Conservation (phyloP, 2,329 filamentous ascomycete species). For the Tolypocladium ovalisporum region DNA sequence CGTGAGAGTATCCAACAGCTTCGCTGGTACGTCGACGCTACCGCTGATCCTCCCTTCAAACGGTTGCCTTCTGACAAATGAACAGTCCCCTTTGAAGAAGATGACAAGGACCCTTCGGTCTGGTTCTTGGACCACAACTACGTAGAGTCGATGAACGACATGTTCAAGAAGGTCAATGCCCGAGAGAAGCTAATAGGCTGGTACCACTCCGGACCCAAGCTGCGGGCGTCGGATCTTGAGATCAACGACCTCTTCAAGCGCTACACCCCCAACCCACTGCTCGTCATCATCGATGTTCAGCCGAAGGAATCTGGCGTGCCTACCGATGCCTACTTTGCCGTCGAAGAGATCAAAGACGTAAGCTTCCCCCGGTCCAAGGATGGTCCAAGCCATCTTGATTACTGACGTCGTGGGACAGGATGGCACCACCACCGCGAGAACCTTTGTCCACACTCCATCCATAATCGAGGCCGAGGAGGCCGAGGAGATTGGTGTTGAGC, state of each 20-base stretch:
- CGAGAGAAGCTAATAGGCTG: constrained; percentile 98
- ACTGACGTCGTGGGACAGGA: constrained; percentile 45
- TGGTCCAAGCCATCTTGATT: neutral
- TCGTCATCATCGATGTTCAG: constrained; percentile 97
- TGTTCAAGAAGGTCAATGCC: constrained; percentile 99
- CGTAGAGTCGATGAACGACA: constrained; percentile 98
- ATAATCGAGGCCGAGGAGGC: constrained; percentile 98
- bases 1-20: constrained; percentile 97
- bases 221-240: constrained; percentile 91
- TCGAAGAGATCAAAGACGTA: constrained; percentile 99
- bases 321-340: constrained; percentile 97
- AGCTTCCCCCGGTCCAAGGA: constrained; percentile 19
- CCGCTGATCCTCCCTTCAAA: neutral
- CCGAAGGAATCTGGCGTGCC: constrained; percentile 96
- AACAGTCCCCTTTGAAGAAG: constrained; percentile 93
- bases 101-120: constrained; percentile 95
- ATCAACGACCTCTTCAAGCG: constrained; percentile 99
- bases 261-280: constrained; percentile 90
- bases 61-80: constrained; percentile 5
- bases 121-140: constrained; percentile 99
- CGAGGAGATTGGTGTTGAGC: constrained; percentile 97
- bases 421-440: constrained; percentile 91
- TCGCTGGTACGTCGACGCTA: constrained; percentile 57
- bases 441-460: constrained; percentile 95
- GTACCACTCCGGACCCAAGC: constrained; percentile 97